Evolutionary conservation across 2,329 filamentous ascomycete genomes (phyloP).

Genomic region (Cryphonectria naterciae): DNA sequence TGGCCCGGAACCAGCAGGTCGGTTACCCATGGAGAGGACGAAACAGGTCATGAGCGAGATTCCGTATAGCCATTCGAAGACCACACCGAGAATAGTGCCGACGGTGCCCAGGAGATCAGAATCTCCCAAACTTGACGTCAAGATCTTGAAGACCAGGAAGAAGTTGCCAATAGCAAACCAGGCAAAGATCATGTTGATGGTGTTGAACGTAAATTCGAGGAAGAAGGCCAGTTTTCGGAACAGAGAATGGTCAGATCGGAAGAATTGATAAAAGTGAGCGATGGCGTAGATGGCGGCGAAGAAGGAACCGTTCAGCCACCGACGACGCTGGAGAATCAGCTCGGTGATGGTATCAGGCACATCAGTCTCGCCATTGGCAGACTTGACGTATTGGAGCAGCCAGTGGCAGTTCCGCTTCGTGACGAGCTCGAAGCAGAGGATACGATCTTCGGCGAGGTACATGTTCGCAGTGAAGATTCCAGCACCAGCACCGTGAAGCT

Average conservation of each 20-base stretch:
- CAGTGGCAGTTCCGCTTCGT: slow-evolving; percentile 97
- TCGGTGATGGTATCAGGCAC: slow-evolving; percentile 94
- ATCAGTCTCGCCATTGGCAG: slow-evolving; percentile 93
- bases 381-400: slow-evolving; percentile 98
- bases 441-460: slow-evolving; percentile 98
- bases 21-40: slow-evolving; percentile 90
- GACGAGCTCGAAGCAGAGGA: slow-evolving; percentile 97
- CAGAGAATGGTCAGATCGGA: slow-evolving; percentile 87
- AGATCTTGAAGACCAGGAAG: slow-evolving; percentile 97
- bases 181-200: slow-evolving; percentile 94
- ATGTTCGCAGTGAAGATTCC: slow-evolving; percentile 96
- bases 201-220: slow-evolving; percentile 92
- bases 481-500: slow-evolving; percentile 28
- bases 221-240: slow-evolving; percentile 88
- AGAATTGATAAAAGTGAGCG: slow-evolving; percentile 94
- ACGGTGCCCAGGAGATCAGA: slow-evolving; percentile 71
- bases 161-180: slow-evolving; percentile 99
- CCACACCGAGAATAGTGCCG: slow-evolving; percentile 80
- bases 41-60: slow-evolving; percentile 93
- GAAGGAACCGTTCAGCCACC: slow-evolving; percentile 98
- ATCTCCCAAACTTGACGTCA: slow-evolving; percentile 82
- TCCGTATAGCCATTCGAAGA: slow-evolving; percentile 97
- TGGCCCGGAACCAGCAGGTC: slow-evolving; percentile 89
- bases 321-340: slow-evolving; percentile 90
- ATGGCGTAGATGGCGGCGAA: slow-evolving; percentile 96